phyloP scores from a whole-genome alignment of 164 flowering plant genomes.

The Piper longum region DNA sequence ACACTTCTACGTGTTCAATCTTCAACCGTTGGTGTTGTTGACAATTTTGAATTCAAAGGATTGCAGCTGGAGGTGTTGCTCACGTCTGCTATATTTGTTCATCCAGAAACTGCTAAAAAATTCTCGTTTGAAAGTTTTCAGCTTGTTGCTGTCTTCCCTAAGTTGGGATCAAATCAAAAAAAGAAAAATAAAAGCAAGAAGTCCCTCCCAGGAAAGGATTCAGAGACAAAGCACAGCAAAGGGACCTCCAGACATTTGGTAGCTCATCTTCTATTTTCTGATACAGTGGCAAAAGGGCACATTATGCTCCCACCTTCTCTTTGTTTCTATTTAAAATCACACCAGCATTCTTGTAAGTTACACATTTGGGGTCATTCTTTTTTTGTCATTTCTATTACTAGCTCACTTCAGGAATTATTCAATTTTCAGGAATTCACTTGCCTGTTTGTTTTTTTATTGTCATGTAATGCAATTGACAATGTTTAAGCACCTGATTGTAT shows the following conservation, averaged over 20 bases:
- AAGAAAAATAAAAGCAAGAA: slow-evolving; percentile 18
- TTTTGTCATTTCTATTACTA: not conserved
- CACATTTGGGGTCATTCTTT: not conserved
- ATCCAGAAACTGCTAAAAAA: slow-evolving; percentile 74
- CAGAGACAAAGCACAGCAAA: slow-evolving; percentile 22
- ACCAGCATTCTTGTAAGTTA: slow-evolving; percentile 67
- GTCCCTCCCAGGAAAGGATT: slow-evolving; percentile 15
- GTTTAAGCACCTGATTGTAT: not conserved
- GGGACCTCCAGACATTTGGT: slow-evolving; percentile 29
- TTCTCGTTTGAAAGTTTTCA: slow-evolving; percentile 36
- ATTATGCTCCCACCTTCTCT: slow-evolving; percentile 64
- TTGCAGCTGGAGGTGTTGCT: slow-evolving; percentile 49
- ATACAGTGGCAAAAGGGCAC: slow-evolving; percentile 69
- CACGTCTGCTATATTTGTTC: slow-evolving; percentile 60
- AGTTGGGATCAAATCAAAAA: slow-evolving; percentile 23
- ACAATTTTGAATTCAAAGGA: slow-evolving; percentile 31
- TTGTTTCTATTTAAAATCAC: slow-evolving; percentile 50
- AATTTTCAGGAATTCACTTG: no score
- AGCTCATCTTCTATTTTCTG: slow-evolving; percentile 53
- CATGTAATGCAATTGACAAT: no score
- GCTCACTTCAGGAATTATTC: not conserved
- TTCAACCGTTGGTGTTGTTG: slow-evolving; percentile 24
- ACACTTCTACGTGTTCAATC: slow-evolving; percentile 77
- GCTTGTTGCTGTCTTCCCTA: slow-evolving; percentile 44
- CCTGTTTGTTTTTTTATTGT: no score